Evolutionary conservation across 192 early-diverging fungal species (phyloP).

Genomic region (Rhizophagus sp.): DNA sequence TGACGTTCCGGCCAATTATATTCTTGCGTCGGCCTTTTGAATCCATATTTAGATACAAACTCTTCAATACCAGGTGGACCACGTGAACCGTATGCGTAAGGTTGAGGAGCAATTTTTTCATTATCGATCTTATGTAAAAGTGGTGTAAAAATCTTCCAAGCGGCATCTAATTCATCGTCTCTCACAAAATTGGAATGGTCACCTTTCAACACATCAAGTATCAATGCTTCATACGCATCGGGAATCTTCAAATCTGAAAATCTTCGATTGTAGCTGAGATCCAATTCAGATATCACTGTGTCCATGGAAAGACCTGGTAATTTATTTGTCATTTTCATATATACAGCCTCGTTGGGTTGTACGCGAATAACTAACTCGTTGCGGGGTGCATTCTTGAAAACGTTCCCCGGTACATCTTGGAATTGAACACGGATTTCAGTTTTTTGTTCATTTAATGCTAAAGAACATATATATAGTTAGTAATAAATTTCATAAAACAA

Average conservation of each 20-base stretch:
- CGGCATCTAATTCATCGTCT: conserved; percentile 89
- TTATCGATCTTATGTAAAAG: conserved; percentile 80
- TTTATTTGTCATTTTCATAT: conserved; percentile 98
- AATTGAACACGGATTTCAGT: conserved; percentile 97
- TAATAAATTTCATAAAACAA: background rate
- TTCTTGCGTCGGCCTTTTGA: conserved; percentile 38
- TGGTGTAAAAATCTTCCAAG: conserved; percentile 98
- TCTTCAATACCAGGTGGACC: conserved; percentile 78
- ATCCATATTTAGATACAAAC: conserved; percentile 68
- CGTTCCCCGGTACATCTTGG: conserved; percentile 82
- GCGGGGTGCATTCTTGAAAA: conserved; percentile 76
- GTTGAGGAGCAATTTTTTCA: conserved; percentile 49
- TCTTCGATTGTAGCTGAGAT: conserved; percentile 88
- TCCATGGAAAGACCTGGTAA: conserved; percentile 85
- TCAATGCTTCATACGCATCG: conserved; percentile 96
- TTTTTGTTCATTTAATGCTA: conserved; percentile 88
- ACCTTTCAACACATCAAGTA: conserved; percentile 87
- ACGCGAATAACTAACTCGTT: conserved; percentile 97
- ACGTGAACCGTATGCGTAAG: conserved; percentile 81
- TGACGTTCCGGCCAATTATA: conserved; percentile 52
- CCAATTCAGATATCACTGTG: conserved; percentile 87
- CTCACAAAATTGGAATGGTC: conserved; percentile 97
- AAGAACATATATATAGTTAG: conserved; percentile 10
- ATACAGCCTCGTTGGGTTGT: conserved; percentile 93
- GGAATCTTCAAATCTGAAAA: conserved; percentile 91